Evolutionary conservation across 495 filamentous ascomycete genomes (phyloP).

Genomic region (Chlorociboria aeruginascens): DNA sequence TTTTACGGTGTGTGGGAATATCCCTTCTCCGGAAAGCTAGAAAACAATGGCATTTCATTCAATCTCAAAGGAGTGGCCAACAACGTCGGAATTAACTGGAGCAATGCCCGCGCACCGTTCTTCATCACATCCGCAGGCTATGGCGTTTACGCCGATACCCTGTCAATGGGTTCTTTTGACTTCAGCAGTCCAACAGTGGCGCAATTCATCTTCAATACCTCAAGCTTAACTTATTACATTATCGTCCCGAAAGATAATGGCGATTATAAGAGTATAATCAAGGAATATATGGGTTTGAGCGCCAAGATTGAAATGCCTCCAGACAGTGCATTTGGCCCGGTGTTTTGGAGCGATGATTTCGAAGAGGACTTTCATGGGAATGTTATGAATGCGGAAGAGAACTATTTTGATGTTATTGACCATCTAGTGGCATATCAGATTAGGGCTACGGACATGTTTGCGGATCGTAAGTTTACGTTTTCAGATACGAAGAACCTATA

Average conservation of each 20-base stretch:
- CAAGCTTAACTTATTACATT: conserved; percentile 20
- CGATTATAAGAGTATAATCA: conserved; percentile 12
- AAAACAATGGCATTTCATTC: conserved; percentile 17
- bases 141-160: conserved; percentile 22
- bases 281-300: conserved; percentile 18
- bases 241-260: conserved; percentile 12
- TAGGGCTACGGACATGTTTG: conserved; percentile 19
- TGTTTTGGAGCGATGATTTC: conserved; percentile 24
- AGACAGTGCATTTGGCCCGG: conserved; percentile 20
- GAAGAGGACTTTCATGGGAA: conserved; percentile 22
- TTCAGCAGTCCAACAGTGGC: conserved; percentile 15
- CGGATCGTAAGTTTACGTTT: conserved; percentile 11
- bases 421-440: conserved; percentile 21
- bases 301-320: conserved; percentile 18
- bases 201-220: conserved; percentile 22
- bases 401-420: conserved; percentile 22
- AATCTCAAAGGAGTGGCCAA: conserved; percentile 21
- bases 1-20: conserved; percentile 27
- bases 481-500: neutral
- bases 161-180: conserved; percentile 19
- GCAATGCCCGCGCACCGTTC: conserved; percentile 23
- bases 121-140: conserved; percentile 23
- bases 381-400: conserved; percentile 22
- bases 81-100: conserved; percentile 19
- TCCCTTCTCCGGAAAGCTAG: conserved; percentile 17